Evolutionary conservation across 176 grass and related monocot species (phyloP).

Genomic region (Metroxylon sagu): DNA sequence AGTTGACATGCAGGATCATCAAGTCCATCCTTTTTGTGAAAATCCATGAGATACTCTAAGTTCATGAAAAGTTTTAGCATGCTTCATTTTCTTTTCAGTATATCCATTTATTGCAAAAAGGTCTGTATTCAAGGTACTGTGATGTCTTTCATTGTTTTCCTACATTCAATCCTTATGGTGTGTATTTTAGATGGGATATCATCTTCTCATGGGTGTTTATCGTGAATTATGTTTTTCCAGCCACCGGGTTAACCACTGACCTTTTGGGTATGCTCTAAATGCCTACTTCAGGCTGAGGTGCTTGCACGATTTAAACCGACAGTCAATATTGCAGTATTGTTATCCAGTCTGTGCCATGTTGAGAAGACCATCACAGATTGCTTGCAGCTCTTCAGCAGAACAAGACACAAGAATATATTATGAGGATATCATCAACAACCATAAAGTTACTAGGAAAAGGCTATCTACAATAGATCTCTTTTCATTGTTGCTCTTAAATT

Average conservation of each 20-base stretch:
- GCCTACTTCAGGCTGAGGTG: slow-evolving; percentile 56
- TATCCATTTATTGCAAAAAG: too few relatives aligned
- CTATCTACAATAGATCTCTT: neutral
- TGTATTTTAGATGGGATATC: too few relatives aligned
- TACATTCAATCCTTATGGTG: too few relatives aligned
- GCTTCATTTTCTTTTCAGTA: too few relatives aligned
- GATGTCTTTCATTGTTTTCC: too few relatives aligned
- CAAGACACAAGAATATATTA: slow-evolving; percentile 63
- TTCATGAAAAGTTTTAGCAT: too few relatives aligned
- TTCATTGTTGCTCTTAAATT: slow-evolving; percentile 1
- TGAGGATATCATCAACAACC: slow-evolving; percentile 62
- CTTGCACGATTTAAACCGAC: slow-evolving; percentile 79
- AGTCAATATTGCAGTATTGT: slow-evolving; percentile 47
- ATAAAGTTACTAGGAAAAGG: slow-evolving; percentile 31
- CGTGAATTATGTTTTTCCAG: too few relatives aligned
- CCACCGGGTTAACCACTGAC: neutral
- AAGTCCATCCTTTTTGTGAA: too few relatives aligned
- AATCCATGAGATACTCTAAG: too few relatives aligned
- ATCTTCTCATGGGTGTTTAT: too few relatives aligned
- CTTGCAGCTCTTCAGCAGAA: slow-evolving; percentile 48
- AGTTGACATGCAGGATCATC: too few relatives aligned
- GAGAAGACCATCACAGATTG: slow-evolving; percentile 63
- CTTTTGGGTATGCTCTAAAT: neutral
- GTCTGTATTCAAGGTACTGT: too few relatives aligned
- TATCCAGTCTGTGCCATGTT: slow-evolving; percentile 36